Evolutionary conservation across 2,329 filamentous ascomycete genomes (phyloP), one percentile per base, ranked within the genome.

Genomic region (Alternaria atra): DNA sequence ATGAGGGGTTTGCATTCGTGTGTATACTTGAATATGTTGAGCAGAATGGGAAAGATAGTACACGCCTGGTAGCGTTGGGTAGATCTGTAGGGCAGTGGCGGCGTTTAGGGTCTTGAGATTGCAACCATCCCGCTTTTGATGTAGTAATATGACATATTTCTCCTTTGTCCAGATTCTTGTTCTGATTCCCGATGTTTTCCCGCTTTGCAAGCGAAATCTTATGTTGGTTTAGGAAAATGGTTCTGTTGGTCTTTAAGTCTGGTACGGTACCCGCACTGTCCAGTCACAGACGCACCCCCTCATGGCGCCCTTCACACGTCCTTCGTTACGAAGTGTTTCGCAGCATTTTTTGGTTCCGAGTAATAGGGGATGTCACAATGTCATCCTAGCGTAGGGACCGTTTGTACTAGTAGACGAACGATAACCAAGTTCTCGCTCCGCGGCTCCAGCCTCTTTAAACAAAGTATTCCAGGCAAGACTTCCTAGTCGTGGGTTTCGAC

Each of bases 11-110:
- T 42, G 46, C 13, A 25, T 50, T 50, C 35, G 35, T 37, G 50
- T 52, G 34, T 52, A 52, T 40, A 52, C 23, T 52, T 40, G 50
- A 6, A 17, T 30, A 34, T 23, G 17, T 52, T 37, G 50, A 42
- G 25, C 39, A 42, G 39, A 20, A 25, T 42, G 39, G 39, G 20
- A 15, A 42, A 42, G 34, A 37, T 8, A 25, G 20, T 37, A 37
- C 3, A 27, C 46, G 32, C 46, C 20, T 37, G 46, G 32, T 12
- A n/a, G 32, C 46, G 46, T 50, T 37, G 30, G 32, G 23, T 37
- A 50, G 12, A 37, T 50, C 32, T 50, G 20, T 1, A 17, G 5
- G 46, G 46, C 46, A 50, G 32, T 20, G 15, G n/a, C 15, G 46
- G 46, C 46, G 46, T 50, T 50, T 9, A 37, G 46, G 46, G 6